Percentiles rank a stretch among this genome's conserved stretches.
phyloP scores from a whole-genome alignment of 805 yeast genomes.

The Yarrowia divulgata region DNA sequence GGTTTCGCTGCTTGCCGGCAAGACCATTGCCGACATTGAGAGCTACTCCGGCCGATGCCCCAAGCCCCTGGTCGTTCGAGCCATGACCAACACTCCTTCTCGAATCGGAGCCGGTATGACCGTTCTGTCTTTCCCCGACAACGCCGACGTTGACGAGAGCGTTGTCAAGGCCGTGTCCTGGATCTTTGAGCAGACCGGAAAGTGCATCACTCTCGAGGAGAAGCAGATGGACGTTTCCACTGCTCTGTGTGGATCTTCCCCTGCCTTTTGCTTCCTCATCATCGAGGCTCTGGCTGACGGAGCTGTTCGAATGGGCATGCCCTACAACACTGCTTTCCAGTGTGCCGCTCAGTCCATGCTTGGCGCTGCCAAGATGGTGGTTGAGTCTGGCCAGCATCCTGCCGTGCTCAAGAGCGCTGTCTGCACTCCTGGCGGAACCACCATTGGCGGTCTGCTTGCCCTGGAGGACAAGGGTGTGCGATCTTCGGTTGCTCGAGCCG shows the following conservation, averaged over 20 bases:
- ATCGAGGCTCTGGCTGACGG: slow-evolving; percentile 93
- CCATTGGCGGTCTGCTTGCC: slow-evolving; percentile 91
- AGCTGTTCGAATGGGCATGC: slow-evolving; percentile 93
- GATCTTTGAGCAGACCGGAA: slow-evolving; percentile 55
- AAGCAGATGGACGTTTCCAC: slow-evolving; percentile 97
- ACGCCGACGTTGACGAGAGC: slow-evolving; percentile 52
- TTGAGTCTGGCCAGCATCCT: slow-evolving; percentile 83
- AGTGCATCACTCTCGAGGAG: slow-evolving; percentile 60
- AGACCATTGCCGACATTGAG: slow-evolving; percentile 71
- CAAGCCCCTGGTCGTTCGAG: slow-evolving; percentile 70
- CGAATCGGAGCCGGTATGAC: slow-evolving; percentile 94
- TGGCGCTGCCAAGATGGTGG: slow-evolving; percentile 92
- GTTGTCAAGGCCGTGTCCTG: slow-evolving; percentile 51
- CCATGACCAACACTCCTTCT: slow-evolving; percentile 99
- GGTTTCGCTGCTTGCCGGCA: slow-evolving; percentile 90
- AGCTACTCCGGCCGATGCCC: slow-evolving; percentile 45
- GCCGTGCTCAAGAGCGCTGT: slow-evolving; percentile 85
- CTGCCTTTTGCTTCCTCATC: slow-evolving; percentile 89
- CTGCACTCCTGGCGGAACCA: slow-evolving; percentile 98
- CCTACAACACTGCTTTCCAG: slow-evolving; percentile 77
- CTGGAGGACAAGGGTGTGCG: slow-evolving; percentile 93
- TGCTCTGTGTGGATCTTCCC: slow-evolving; percentile 94
- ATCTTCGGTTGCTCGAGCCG: slow-evolving; percentile 84
- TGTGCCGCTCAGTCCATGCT: slow-evolving; percentile 93
- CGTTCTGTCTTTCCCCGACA: slow-evolving; percentile 75